Percentiles rank a stretch among this genome's conserved stretches.
Evolutionary conservation across 257 asterid genomes (phyloP).

Genomic region (Nicotiana paniculata): DNA sequence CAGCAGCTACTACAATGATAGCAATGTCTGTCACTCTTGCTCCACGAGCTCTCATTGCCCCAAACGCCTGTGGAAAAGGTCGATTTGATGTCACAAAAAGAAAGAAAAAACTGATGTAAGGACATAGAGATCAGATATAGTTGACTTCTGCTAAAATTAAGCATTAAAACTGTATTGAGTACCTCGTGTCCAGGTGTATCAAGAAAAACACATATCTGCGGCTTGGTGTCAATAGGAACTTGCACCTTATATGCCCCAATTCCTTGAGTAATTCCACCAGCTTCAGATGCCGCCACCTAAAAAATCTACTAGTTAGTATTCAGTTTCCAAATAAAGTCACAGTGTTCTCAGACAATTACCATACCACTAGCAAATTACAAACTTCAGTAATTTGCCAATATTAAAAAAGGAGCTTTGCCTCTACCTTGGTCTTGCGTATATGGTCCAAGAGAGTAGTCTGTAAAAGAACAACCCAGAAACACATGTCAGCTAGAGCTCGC

Average conservation of each 20-base stretch:
- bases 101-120: background rate
- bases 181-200: conserved; percentile 99
- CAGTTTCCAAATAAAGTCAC: conserved; percentile 21
- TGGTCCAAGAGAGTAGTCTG: conserved; percentile 94
- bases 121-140: background rate
- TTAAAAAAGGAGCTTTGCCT: background rate
- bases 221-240: conserved; percentile 80
- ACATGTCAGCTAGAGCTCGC: conserved; percentile 19
- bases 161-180: conserved; percentile 12
- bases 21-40: conserved; percentile 98
- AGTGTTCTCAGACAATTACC: background rate
- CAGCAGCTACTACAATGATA: conserved; percentile 96
- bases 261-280: conserved; percentile 98
- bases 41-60: conserved; percentile 99
- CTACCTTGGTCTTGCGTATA: conserved; percentile 86
- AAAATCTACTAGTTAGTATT: conserved; percentile 17
- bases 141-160: background rate
- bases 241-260: conserved; percentile 96
- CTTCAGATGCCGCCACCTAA: conserved; percentile 95
- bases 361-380: background rate
- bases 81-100: background rate
- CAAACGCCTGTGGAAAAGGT: conserved; percentile 62
- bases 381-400: background rate
- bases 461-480: conserved; percentile 22
- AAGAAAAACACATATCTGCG: conserved; percentile 84